phyloP scores from a whole-genome alignment of 2,329 filamentous ascomycete genomes.

The Phialophora chinensis region DNA sequence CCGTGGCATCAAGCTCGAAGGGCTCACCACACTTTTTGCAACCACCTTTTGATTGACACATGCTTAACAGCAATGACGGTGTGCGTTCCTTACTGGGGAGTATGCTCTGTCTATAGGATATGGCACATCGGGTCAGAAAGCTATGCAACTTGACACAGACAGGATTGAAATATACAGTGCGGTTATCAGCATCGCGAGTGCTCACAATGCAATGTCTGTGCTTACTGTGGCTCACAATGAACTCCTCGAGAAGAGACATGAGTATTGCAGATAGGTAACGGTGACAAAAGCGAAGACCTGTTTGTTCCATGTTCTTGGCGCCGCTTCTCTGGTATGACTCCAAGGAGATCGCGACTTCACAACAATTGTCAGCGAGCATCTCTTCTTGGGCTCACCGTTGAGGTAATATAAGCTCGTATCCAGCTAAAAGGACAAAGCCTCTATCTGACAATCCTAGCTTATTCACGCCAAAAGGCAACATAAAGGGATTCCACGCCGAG shows the following conservation, averaged over 20 bases:
- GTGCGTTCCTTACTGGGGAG: constrained; percentile 18
- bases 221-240: constrained; percentile 13
- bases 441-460: constrained; percentile 18
- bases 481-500: not conserved
- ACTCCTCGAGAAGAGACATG: not conserved
- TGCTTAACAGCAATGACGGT: constrained; percentile 13
- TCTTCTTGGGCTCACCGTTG: constrained; percentile 18
- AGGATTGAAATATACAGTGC: constrained; percentile 14
- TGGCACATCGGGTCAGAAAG: constrained; percentile 20
- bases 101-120: constrained; percentile 18
- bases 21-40: not conserved
- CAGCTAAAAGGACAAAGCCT: not conserved
- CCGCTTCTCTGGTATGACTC: constrained; percentile 9
- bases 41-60: not conserved
- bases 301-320: constrained; percentile 17
- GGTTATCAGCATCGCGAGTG: constrained; percentile 20
- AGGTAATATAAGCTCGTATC: constrained; percentile 14
- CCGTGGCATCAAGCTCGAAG: not conserved
- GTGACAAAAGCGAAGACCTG: constrained; percentile 6
- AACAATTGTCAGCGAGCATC: constrained; percentile 13
- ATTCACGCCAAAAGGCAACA: constrained; percentile 13
- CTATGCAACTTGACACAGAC: not conserved
- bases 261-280: constrained; percentile 7
- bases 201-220: constrained; percentile 18
- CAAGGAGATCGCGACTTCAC: constrained; percentile 22